These are phyloP conservation scores for Polygonum maritimum DNA, from an alignment of 148 eudicot species.

Conservation along the genomic window DNA sequence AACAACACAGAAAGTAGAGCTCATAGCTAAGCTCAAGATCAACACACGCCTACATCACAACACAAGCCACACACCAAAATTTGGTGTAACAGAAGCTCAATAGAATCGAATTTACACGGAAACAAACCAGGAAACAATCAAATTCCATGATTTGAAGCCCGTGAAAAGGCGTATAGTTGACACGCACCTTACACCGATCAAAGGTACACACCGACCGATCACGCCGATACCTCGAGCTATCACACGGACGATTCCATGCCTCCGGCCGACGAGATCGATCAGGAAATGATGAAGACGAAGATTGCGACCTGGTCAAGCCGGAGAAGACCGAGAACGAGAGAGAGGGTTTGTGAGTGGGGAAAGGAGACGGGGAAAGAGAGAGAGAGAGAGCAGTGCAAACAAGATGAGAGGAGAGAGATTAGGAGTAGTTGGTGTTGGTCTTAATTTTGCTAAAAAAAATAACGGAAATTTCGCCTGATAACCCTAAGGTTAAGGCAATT, in stretches of 20 bases:
- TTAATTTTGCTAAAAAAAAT: background rate
- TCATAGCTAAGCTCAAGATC: background rate
- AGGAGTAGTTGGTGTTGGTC: slow-evolving; percentile 12
- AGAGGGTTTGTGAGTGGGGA: slow-evolving; percentile 4
- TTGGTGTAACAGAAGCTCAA: background rate
- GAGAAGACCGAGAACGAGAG: slow-evolving; percentile 1
- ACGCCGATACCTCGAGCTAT: background rate
- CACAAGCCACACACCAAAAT: background rate
- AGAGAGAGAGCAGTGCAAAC: slow-evolving; percentile 4
- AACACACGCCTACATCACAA: slow-evolving; percentile 1
- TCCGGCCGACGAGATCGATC: slow-evolving; percentile 10
- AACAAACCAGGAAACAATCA: background rate
- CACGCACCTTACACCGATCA: slow-evolving; percentile 12
- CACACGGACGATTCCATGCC: background rate
- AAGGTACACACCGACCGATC: slow-evolving; percentile 1
- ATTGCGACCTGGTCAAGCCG: slow-evolving; percentile 4
- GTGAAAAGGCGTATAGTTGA: background rate
- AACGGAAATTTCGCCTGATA: background rate
- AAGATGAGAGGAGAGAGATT: background rate
- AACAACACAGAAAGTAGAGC: background rate
- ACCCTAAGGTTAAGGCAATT: too few relatives aligned
- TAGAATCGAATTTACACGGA: background rate
- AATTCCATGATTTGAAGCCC: background rate
- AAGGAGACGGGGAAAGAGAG: background rate
- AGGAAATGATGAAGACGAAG: background rate